Evolutionary conservation across 2,329 filamentous ascomycete species (phyloP), one percentile per base, ranked within the genome.

Genomic region (Amauroascus verrucosus): DNA sequence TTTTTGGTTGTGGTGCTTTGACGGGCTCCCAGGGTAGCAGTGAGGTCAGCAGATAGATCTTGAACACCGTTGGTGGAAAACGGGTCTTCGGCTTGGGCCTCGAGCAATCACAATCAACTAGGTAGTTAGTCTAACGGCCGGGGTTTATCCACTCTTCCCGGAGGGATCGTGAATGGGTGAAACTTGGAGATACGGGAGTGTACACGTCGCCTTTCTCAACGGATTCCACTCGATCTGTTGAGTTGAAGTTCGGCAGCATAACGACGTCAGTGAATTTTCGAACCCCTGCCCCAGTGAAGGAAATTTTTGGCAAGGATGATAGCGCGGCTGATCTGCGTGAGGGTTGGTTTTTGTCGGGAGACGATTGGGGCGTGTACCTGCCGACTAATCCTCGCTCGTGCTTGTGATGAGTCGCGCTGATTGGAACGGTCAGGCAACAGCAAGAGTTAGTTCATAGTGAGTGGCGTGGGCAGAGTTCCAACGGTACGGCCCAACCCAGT

Each of bases 301-400:
- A 30, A 37, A n/a, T n/a, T 33, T 33, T 24, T 16, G 28, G 33
- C 46, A 48, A 33, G 40, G 48, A 14, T 51, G 24, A 24, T 13
- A 30, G 48, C 37, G 37, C 38, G 38, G 26, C 38, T 51, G 48
- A 51, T 44, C 48, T 41, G 48, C 48, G 32, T 24, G 32, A 26
- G 33, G 22, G 43, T 16, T 37, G 20, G 37, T 18, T 18, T 16
- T 35, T 28, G 9, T 45, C 40, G 40, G 46, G 48, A 28, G 3
- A 8, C 30, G 16, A 5, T 28, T 18, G 16, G 24, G 28, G 48
- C n/a, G 48, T 32, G 32, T 35, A 9, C 28, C 45, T 24, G 28
- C 30, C 32, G 24, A 30, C n/a, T 7, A 13, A 30, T 18, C 18
- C 7, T 28, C 45, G 28, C 45, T 18, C 37, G 48, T 50, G 48